phyloP scores from a whole-genome alignment of 768 basidiomycete genomes.

The Auricularia cornea region DNA sequence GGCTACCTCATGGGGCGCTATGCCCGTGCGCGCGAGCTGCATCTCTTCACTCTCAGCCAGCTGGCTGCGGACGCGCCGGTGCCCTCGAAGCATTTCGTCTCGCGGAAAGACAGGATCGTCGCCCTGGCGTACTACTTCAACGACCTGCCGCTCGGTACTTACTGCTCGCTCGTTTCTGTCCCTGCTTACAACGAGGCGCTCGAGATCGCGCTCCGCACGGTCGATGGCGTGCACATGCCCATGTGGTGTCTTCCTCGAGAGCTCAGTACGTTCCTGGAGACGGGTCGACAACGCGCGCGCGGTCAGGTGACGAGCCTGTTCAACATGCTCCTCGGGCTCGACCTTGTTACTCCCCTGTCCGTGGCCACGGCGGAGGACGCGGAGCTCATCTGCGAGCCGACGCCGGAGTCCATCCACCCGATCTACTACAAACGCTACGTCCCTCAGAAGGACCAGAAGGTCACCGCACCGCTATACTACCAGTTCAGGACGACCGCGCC shows the following conservation, averaged over 20 bases:
- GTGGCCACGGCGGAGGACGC: slow-evolving; percentile 34
- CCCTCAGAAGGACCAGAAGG: slow-evolving; percentile 36
- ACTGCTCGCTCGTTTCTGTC: slow-evolving; percentile 55
- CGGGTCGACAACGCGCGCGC: slow-evolving; percentile 51
- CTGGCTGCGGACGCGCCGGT: slow-evolving; percentile 29
- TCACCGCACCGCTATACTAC: slow-evolving; percentile 56
- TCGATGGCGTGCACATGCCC: slow-evolving; percentile 38
- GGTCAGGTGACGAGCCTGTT: slow-evolving; percentile 55
- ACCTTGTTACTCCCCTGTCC: slow-evolving; percentile 52
- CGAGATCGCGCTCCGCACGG: slow-evolving; percentile 38
- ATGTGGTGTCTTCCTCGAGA: slow-evolving; percentile 46
- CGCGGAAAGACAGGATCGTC: slow-evolving; percentile 47
- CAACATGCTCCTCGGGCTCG: slow-evolving; percentile 46
- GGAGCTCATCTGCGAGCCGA: slow-evolving; percentile 37
- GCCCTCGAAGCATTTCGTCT: slow-evolving; percentile 39
- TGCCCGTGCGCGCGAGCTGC: slow-evolving; percentile 54
- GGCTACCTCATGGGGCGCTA: slow-evolving; percentile 66
- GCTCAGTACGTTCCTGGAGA: slow-evolving; percentile 44
- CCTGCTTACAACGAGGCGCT: slow-evolving; percentile 52
- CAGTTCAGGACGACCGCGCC: slow-evolving; percentile 47
- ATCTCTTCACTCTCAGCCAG: slow-evolving; percentile 43
- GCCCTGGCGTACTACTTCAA: slow-evolving; percentile 51
- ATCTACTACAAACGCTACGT: slow-evolving; percentile 35
- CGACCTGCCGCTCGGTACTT: slow-evolving; percentile 57
- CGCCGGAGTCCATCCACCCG: slow-evolving; percentile 32